These are phyloP conservation scores for Podaxis carcinomalis DNA, from an alignment of 768 basidiomycete species.

Conservation along the genomic window DNA sequence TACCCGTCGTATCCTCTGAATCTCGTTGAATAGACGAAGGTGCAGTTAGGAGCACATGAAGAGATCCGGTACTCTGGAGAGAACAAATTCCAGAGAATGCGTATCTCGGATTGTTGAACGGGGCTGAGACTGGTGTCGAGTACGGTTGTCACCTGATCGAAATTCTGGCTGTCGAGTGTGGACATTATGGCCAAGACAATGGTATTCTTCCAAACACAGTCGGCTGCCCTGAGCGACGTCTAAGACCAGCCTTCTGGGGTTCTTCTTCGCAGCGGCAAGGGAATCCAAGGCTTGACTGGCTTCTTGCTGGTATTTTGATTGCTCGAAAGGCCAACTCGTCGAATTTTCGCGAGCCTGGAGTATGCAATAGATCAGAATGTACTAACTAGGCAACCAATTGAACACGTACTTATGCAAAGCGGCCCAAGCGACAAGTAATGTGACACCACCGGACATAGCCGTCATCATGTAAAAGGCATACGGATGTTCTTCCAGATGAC, in stretches of 20 bases:
- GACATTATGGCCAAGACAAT: background rate
- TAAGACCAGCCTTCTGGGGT: conserved; percentile 38
- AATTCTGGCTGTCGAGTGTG: background rate
- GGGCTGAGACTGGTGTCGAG: background rate
- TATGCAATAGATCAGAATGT: conserved; percentile 3
- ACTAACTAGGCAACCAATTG: conserved; percentile 8
- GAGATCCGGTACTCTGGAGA: background rate
- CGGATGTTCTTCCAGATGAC: conserved; percentile 66
- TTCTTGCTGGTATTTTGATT: conserved; percentile 23
- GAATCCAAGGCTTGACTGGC: conserved; percentile 35
- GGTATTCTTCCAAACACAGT: background rate
- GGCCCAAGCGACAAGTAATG: conserved; percentile 55
- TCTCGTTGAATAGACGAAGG: background rate
- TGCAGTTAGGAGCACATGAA: background rate
- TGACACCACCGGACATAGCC: conserved; percentile 50
- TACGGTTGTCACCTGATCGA: background rate
- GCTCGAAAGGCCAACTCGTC: conserved; percentile 42
- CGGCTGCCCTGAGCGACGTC: background rate
- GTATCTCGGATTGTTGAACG: background rate
- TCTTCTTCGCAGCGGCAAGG: conserved; percentile 41
- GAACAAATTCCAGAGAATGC: background rate
- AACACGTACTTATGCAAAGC: conserved; percentile 58
- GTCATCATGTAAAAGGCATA: conserved; percentile 74
- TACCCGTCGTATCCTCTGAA: background rate
- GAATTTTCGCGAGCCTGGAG: conserved; percentile 38